These are phyloP conservation scores for Rhodomyrtus psidioides DNA, from an alignment of 441 rosid species.

Conservation along the genomic window DNA sequence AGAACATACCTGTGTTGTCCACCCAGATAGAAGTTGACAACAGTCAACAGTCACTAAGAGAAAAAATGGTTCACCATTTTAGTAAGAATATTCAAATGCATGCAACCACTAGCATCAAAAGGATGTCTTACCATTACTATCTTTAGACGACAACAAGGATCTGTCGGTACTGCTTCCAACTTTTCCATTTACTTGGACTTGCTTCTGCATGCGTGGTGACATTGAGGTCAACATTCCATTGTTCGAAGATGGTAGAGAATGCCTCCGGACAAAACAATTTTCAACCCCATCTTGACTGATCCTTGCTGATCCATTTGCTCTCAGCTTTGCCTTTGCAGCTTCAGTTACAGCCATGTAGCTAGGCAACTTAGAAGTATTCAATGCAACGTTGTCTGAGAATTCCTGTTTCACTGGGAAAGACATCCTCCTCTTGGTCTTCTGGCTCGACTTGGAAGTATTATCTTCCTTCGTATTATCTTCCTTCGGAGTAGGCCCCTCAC, in stretches of 20 bases:
- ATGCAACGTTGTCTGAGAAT: not conserved
- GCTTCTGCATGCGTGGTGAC: constrained; percentile 2
- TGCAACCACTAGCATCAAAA: not conserved
- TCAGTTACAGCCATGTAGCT: constrained; percentile 11
- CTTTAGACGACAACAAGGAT: not conserved
- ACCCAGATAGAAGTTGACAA: not conserved
- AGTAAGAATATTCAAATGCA: not conserved
- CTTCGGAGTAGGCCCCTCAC: not conserved
- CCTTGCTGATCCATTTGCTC: not conserved
- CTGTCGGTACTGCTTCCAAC: not conserved
- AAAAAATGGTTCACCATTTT: not conserved
- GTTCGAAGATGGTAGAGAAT: constrained; percentile 1
- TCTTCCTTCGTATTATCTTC: not conserved
- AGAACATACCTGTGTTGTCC: not conserved
- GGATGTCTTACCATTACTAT: not conserved
- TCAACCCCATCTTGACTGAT: constrained; percentile 6
- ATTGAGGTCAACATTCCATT: not conserved
- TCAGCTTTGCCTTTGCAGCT: constrained; percentile 5
- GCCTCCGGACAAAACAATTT: not conserved
- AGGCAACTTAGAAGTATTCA: not conserved
- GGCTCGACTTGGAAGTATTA: not conserved
- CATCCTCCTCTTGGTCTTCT: constrained; percentile 5
- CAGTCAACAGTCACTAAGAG: not conserved
- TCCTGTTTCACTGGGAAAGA: constrained; percentile 7
- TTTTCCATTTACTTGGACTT: constrained; percentile 1